Evolutionary conservation across 208 protist species (phyloP).

Genomic region (Leishmania major): DNA sequence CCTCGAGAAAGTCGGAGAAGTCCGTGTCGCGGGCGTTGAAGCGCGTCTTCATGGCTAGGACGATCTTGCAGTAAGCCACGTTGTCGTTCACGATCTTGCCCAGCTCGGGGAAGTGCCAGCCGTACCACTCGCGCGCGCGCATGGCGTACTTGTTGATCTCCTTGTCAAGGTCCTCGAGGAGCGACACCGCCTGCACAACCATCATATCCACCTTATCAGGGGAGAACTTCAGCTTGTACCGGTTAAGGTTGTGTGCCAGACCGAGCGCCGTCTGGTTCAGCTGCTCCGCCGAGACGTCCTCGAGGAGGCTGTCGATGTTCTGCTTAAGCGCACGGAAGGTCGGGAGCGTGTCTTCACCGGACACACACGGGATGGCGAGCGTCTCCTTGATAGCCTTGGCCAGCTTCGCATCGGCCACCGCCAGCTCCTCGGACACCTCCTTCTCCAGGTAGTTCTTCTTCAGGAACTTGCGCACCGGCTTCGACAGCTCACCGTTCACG

Average conservation of each 20-base stretch:
- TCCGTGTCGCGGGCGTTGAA: slow-evolving; percentile 91
- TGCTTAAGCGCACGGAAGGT: slow-evolving; percentile 96
- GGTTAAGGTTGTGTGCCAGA: slow-evolving; percentile 98
- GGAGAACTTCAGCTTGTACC: slow-evolving; percentile 99
- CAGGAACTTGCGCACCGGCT: slow-evolving; percentile 98
- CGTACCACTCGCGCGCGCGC: slow-evolving; percentile 99
- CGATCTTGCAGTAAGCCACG: slow-evolving; percentile 95
- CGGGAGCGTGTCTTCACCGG: slow-evolving; percentile 87
- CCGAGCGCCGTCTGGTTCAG: slow-evolving; percentile 96
- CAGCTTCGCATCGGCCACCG: slow-evolving; percentile 95
- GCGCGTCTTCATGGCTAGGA: slow-evolving; percentile 91
- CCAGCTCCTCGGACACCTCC: slow-evolving; percentile 91
- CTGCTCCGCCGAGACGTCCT: slow-evolving; percentile 87
- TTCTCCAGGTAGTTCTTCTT: slow-evolving; percentile 96
- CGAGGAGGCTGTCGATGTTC: slow-evolving; percentile 93
- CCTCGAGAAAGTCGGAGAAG: slow-evolving; percentile 95
- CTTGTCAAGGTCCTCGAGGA: slow-evolving; percentile 99
- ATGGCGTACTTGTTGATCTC: slow-evolving; percentile 99
- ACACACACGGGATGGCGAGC: slow-evolving; percentile 94
- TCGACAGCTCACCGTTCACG: slow-evolving; percentile 96
- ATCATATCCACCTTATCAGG: slow-evolving; percentile 99
- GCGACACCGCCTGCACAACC: slow-evolving; percentile 99
- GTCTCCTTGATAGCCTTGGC: slow-evolving; percentile 97
- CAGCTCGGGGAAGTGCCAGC: slow-evolving; percentile 99
- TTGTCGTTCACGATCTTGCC: slow-evolving; percentile 98